Base-by-base conservation (phyloP, 352 stramenopile species). In the Pythium dissotocum region DNA sequence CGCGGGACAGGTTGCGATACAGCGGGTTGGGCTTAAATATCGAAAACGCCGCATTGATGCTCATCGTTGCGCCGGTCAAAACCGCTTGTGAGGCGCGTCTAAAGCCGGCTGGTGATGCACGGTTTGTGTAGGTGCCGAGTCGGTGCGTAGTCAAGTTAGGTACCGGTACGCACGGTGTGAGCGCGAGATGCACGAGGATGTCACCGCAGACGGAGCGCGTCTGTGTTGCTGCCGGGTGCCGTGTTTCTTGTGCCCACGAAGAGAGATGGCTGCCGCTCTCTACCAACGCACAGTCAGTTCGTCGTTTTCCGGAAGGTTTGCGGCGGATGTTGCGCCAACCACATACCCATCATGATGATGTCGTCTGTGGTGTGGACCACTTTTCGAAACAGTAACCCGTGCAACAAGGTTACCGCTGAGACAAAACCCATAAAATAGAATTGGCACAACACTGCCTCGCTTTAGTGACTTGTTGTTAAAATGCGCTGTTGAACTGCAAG, bases 41-140 rank as follows among this genome's bases (percentile, higher is more conserved):
- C 32, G 67, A 73, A 48, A 73, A 73, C 30, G 67, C 60, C 66
- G 66, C 66, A 58, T 72, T 72, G 24, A 72, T 55, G 49, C 67
- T 73, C 67, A 73, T 69, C 8, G 35, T 24, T 51, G 42, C 21
- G 18, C 42, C 14, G 42, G 42, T 51, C 42, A 2, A 51, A 51
- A 14, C 33, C 33, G 33, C 4, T 21, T 21, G 2, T 18, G 38
- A 18, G 38, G 38, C 38, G 38, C 14, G 42, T 51, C 42, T 51
- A 51, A 51, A 6, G 10, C 8, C 42, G 13, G 5, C 14, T 21
- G 14, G 42, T 49, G 18, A 26, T 51, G 21, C 21, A 24, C 9
- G 5, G 33, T 6, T 18, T 44, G 38, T 44, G 38, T 10, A 44
- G 38, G 38, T 16, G 38, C 13, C 13, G 38, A 44, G 38, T 38